Conservation (phyloP, 192 early-diverging fungal genomes). For the Coemansia sp. region DNA sequence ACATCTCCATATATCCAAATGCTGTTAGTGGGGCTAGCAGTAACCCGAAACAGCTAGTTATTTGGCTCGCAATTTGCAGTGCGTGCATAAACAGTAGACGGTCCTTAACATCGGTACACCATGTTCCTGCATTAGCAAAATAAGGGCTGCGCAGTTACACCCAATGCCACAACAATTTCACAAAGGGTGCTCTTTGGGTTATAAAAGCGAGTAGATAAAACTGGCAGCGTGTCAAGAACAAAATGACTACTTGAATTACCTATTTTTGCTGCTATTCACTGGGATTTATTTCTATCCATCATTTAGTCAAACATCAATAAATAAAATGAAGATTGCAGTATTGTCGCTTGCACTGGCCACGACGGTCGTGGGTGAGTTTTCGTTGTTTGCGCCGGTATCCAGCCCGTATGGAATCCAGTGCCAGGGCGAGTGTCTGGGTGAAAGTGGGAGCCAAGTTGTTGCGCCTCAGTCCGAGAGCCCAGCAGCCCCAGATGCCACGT, state of each 20-base stretch:
- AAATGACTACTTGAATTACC: no score
- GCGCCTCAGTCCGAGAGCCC: not conserved
- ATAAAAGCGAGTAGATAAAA: not conserved
- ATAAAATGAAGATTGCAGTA: conserved; percentile 27
- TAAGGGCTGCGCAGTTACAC: not conserved
- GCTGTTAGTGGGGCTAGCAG: not conserved
- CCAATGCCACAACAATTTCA: no score
- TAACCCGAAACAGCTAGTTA: not conserved
- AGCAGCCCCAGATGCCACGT: not conserved
- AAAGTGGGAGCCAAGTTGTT: not conserved
- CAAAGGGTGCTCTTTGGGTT: not conserved
- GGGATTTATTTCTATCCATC: not conserved
- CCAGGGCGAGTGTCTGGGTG: conserved; percentile 33
- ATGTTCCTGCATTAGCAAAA: not conserved
- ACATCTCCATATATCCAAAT: not conserved
- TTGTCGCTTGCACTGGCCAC: conserved; percentile 18
- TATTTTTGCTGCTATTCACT: not conserved
- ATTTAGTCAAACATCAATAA: not conserved
- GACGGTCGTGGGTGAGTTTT: not conserved
- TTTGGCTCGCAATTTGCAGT: not conserved
- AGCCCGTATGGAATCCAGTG: conserved; percentile 20
- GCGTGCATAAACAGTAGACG: not conserved
- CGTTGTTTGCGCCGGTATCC: not conserved
- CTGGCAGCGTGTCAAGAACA: no score
- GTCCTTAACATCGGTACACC: not conserved